Conservation (phyloP, 495 filamentous ascomycete species). For the Aspergillus avenaceus region DNA sequence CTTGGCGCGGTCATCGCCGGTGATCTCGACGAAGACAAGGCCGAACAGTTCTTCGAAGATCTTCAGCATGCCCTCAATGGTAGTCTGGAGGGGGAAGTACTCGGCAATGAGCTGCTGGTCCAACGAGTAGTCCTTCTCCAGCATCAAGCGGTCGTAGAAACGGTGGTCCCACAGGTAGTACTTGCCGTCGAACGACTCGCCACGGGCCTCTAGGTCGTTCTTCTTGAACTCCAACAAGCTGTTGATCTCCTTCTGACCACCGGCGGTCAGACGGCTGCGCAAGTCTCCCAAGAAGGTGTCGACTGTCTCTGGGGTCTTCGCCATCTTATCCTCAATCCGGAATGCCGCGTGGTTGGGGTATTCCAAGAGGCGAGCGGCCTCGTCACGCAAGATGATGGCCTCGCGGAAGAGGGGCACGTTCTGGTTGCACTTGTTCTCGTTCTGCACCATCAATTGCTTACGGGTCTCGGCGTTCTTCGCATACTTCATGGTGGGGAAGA, state of each 20-base stretch:
- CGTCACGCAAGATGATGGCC: constrained; percentile 82
- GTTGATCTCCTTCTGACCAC: constrained; percentile 72
- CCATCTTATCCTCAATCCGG: constrained; percentile 95
- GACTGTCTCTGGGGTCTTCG: constrained; percentile 84
- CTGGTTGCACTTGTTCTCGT: constrained; percentile 80
- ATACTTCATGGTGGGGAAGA: constrained; percentile 65
- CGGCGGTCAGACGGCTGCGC: constrained; percentile 65
- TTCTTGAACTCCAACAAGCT: constrained; percentile 76
- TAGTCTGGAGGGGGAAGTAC: constrained; percentile 85
- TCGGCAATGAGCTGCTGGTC: constrained; percentile 88
- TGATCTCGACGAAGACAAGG: constrained; percentile 81
- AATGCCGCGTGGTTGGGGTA: constrained; percentile 92
- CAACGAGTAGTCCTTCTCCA: constrained; percentile 84
- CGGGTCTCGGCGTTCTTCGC: constrained; percentile 54
- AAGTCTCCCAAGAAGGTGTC: constrained; percentile 81
- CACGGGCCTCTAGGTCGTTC: constrained; percentile 59
- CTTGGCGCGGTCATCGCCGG: constrained; percentile 51
- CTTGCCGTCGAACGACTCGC: constrained; percentile 58
- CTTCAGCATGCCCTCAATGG: constrained; percentile 83
- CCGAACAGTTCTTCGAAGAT: constrained; percentile 96
- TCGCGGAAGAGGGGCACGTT: constrained; percentile 86
- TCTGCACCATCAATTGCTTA: constrained; percentile 52
- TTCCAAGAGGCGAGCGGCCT: constrained; percentile 84
- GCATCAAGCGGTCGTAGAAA: constrained; percentile 87
- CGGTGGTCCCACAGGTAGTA: constrained; percentile 92